Evolutionary conservation across 768 basidiomycete species (phyloP).

Genomic region (Termitomyces sp.): DNA sequence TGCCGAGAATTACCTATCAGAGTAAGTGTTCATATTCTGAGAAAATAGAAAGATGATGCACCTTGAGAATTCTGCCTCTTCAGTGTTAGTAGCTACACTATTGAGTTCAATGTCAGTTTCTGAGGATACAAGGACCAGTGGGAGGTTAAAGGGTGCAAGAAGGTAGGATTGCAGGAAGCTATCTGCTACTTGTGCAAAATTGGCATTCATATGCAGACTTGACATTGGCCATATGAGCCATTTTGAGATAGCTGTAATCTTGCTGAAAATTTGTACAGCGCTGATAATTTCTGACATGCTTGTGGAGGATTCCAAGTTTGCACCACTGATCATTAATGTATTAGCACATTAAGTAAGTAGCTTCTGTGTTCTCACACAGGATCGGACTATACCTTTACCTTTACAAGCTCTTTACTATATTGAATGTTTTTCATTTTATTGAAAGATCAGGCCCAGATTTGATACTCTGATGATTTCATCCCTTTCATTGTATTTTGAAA

Average conservation of each 20-base stretch:
- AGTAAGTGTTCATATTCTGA: not conserved
- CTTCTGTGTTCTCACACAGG: too few species aligned
- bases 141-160: constrained; percentile 57
- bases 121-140: constrained; percentile 81
- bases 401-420: too few species aligned
- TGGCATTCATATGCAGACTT: constrained; percentile 40
- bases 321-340: constrained; percentile 76
- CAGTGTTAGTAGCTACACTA: constrained; percentile 57
- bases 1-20: constrained; percentile 64
- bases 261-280: constrained; percentile 65
- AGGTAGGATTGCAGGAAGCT: constrained; percentile 65
- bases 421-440: too few species aligned
- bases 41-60: constrained; percentile 17
- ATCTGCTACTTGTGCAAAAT: constrained; percentile 50
- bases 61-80: constrained; percentile 79
- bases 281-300: constrained; percentile 64
- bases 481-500: too few species aligned
- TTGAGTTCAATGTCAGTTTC: constrained; percentile 77
- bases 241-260: constrained; percentile 51
- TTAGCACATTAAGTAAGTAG: too few species aligned
- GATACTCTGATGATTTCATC: too few species aligned
- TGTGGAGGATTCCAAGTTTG: constrained; percentile 53
- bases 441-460: too few species aligned
- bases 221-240: constrained; percentile 61
- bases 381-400: too few species aligned